Base-by-base conservation (phyloP, 768 basidiomycete species). In the Hemileccinum impolitum region DNA sequence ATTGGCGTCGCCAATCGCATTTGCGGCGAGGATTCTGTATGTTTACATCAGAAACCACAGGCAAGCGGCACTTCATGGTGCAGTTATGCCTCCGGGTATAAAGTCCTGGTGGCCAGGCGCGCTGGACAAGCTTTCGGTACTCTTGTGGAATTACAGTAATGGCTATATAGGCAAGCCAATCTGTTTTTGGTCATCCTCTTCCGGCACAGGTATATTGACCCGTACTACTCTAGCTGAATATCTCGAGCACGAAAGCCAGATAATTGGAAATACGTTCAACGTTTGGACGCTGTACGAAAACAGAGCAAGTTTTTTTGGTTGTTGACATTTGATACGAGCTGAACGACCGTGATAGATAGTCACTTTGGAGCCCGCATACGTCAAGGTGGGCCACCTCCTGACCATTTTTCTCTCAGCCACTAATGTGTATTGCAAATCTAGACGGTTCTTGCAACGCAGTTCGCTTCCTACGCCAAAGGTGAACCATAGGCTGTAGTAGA, bases 151-250 rank as follows among this genome's bases (percentile, higher is more conserved):
- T n/a, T n/a, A n/a, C n/a, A n/a, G n/a, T n/a, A n/a, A n/a, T n/a
- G n/a, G 80, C 1, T 81, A 82, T 61, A 70, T 72, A 17, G 78
- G 81, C 75, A 52, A 6, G 72, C 48, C 1, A 17, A 13, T 28
- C 28, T 13, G 1, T 13, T 18, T 18, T 34, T 4, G 13, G 10
- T 13, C 18, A n/a, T n/a, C n/a, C 8, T 15, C 18, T 15, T n/a
- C n/a, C n/a, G 10, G 9, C 18, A 17, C 6, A 31, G 17, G 14
- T 6, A 18, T 32, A 34, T 18, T 51, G 41, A 59, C 25, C 11
- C 0, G 12, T 11, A n/a, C 17, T 6, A 6, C 0, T 3, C 17
- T 32, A 67, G 63, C 35, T 34, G 63, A 62, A 19, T n/a, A n/a
- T n/a, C n/a, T n/a, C n/a, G n/a, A n/a, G n/a, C n/a, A n/a, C n/a